phyloP scores from a whole-genome alignment of 495 filamentous ascomycete species.

The Mycothermus thermophilus region DNA sequence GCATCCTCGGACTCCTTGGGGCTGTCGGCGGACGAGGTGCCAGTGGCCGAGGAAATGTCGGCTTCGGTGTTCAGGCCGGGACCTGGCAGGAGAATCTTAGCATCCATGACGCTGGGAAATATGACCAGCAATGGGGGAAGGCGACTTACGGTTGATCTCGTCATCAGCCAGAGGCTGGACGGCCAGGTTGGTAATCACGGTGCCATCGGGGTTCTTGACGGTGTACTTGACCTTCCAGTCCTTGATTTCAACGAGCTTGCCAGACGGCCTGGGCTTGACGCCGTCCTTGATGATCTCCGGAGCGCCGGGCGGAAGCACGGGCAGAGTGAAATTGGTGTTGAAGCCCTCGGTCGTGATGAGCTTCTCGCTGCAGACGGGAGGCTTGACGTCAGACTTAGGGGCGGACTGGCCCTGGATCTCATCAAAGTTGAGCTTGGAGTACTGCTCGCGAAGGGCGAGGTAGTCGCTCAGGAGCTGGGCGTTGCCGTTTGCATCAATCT shows the following conservation, averaged over 20 bases:
- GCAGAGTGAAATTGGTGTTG: conserved; percentile 63
- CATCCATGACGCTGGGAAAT: neutral
- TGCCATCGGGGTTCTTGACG: conserved; percentile 29
- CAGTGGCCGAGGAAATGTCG: neutral
- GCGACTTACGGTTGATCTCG: conserved; percentile 21
- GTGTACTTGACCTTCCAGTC: conserved; percentile 27
- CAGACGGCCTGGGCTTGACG: conserved; percentile 26
- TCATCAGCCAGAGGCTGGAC: conserved; percentile 32
- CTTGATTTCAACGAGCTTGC: conserved; percentile 28
- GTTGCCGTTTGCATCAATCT: conserved; percentile 49
- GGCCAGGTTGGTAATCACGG: conserved; percentile 19
- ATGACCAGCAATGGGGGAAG: neutral
- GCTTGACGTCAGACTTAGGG: conserved; percentile 33
- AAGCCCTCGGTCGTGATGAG: conserved; percentile 53
- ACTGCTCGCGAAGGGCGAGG: conserved; percentile 59
- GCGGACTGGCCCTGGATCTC: conserved; percentile 43
- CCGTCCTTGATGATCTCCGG: conserved; percentile 42
- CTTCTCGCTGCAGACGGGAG: conserved; percentile 44
- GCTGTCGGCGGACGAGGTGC: conserved; percentile 1
- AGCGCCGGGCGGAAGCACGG: conserved; percentile 32
- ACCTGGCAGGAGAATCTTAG: conserved; percentile 8
- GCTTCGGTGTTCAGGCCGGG: conserved; percentile 13
- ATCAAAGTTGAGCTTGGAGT: conserved; percentile 55
- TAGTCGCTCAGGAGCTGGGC: conserved; percentile 57
- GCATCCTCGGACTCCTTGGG: conserved; percentile 5